phyloP scores from a whole-genome alignment of 2,329 filamentous ascomycete species.

The Aspergillus quadricinctus region DNA sequence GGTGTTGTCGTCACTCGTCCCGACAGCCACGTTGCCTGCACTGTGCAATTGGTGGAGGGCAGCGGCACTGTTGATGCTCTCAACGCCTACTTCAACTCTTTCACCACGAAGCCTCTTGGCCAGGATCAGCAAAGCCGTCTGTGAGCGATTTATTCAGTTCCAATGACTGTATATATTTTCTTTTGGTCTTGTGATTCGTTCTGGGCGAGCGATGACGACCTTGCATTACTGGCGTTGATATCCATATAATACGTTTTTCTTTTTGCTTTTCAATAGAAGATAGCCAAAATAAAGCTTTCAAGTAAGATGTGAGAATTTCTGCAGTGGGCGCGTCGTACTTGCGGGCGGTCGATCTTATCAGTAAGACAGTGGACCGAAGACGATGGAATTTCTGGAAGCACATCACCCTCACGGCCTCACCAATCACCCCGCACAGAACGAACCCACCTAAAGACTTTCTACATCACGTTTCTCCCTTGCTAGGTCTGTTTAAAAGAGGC shows the following conservation, averaged over 20 bases:
- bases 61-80: conserved; percentile 74
- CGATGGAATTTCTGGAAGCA: neutral
- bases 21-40: conserved; percentile 80
- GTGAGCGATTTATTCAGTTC: conserved; percentile 11
- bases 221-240: conserved; percentile 26
- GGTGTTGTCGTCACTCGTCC: conserved; percentile 80
- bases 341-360: neutral
- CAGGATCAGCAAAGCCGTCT: conserved; percentile 33
- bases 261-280: neutral
- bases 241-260: conserved; percentile 13
- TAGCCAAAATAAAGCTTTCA: neutral
- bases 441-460: neutral
- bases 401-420: neutral
- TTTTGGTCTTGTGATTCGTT: conserved; percentile 17
- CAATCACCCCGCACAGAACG: neutral
- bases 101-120: conserved; percentile 56
- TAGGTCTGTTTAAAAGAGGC: neutral
- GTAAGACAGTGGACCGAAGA: neutral
- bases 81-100: conserved; percentile 74
- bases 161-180: conserved; percentile 16
- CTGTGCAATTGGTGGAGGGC: conserved; percentile 69
- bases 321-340: neutral
- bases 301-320: neutral
- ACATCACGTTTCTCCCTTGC: neutral
- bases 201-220: conserved; percentile 14